Conservation (phyloP, 805 yeast genomes). For the Scheffersomyces spartinae region DNA sequence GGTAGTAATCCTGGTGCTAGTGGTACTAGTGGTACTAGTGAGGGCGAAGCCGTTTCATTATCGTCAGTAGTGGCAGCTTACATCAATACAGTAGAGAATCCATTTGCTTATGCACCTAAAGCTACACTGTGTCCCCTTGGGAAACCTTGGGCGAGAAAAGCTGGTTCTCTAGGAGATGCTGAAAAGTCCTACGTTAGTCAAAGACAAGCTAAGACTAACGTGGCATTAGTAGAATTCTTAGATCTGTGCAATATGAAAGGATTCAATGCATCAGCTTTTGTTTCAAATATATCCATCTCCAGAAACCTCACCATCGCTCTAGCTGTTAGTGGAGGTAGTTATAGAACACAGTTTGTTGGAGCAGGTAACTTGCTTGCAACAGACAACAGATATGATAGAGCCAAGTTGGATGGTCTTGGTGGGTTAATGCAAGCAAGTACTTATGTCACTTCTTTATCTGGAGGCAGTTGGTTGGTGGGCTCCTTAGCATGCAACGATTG, state of each 20-base stretch:
- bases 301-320: no score
- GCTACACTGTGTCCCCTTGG: conserved; percentile 17
- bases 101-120: conserved; percentile 26
- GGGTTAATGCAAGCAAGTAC: conserved; percentile 63
- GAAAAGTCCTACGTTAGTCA: conserved; percentile 15
- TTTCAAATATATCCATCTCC: no score
- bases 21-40: no score
- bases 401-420: conserved; percentile 46
- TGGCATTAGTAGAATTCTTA: conserved; percentile 13
- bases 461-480: conserved; percentile 77
- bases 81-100: no score
- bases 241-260: no score
- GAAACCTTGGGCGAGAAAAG: no score
- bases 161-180: conserved; percentile 10
- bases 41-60: no score
- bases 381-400: conserved; percentile 56
- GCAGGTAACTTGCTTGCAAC: conserved; percentile 77
- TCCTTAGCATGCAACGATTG: conserved; percentile 60
- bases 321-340: conserved; percentile 31
- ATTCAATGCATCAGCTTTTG: no score
- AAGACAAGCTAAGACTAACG: conserved; percentile 13
- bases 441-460: conserved; percentile 69
- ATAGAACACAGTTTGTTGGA: conserved; percentile 48
- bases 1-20: no score
- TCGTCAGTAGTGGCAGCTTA: no score